Conservation (phyloP, 2,329 filamentous ascomycete species). For the Neonectria magnoliae region DNA sequence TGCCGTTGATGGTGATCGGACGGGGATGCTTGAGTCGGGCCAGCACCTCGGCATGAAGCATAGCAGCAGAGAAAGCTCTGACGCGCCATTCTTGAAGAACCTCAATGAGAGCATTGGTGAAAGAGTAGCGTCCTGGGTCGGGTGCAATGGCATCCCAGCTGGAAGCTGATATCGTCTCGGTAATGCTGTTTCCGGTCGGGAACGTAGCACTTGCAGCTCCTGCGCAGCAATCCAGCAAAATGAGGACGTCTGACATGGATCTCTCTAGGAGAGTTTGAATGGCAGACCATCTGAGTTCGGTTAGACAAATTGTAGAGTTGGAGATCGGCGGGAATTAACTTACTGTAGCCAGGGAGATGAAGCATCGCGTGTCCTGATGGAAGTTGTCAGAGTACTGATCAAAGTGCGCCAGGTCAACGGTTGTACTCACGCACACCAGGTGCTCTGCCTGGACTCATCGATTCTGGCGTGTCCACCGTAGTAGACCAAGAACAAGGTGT, state of each 20-base stretch:
- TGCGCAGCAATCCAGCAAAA: conserved; percentile 68
- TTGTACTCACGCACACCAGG: conserved; percentile 65
- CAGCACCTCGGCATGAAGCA: conserved; percentile 69
- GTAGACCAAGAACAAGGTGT: conserved; percentile 67
- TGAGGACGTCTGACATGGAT: conserved; percentile 66
- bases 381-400: conserved; percentile 17
- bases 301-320: conserved; percentile 15
- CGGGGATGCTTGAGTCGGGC: conserved; percentile 69
- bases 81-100: conserved; percentile 67
- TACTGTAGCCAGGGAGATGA: conserved; percentile 66
- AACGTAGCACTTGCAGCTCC: conserved; percentile 69
- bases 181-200: conserved; percentile 66
- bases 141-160: conserved; percentile 71
- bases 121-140: conserved; percentile 68
- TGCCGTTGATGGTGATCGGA: conserved; percentile 66
- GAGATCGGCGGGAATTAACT: conserved; percentile 35
- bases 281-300: conserved; percentile 61
- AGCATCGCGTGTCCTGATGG: conserved; percentile 56
- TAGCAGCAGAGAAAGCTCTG: conserved; percentile 66
- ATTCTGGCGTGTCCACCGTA: conserved; percentile 70
- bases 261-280: conserved; percentile 68
- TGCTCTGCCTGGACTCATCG: conserved; percentile 68
- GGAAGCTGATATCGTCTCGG: conserved; percentile 70
- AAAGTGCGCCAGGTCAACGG: neutral
- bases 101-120: conserved; percentile 68